Percentiles rank a stretch among this genome's conserved stretches.
Conservation (phyloP, 2,329 filamentous ascomycete species). For the Chaetothyriales sp. region DNA sequence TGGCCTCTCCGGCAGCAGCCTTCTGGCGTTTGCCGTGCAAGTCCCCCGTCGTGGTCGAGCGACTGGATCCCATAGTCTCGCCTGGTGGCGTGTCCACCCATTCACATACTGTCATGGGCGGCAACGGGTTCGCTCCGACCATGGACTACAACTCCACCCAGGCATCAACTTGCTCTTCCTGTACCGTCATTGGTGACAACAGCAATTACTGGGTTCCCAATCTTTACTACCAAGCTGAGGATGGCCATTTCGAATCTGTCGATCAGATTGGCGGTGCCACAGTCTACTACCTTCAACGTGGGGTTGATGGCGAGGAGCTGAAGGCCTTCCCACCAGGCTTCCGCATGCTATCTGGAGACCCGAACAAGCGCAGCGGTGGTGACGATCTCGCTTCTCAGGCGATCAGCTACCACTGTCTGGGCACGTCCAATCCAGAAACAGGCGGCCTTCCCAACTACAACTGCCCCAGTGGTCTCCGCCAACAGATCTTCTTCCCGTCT, state of each 20-base stretch:
- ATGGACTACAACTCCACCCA: slow-evolving; percentile 22
- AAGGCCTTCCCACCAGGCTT: slow-evolving; percentile 55
- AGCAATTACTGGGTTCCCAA: slow-evolving; percentile 66
- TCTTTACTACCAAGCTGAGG: slow-evolving; percentile 51
- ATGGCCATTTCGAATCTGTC: slow-evolving; percentile 50
- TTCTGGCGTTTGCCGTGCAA: slow-evolving; percentile 19
- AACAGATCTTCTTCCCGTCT: slow-evolving; percentile 25
- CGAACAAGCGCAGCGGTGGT: slow-evolving; percentile 43
- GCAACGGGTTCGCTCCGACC: slow-evolving; percentile 51
- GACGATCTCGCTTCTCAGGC: slow-evolving; percentile 39
- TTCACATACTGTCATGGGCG: slow-evolving; percentile 56
- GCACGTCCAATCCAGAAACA: slow-evolving; percentile 29
- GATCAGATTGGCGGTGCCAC: slow-evolving; percentile 40
- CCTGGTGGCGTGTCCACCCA: slow-evolving; percentile 46
- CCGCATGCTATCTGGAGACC: slow-evolving; percentile 55
- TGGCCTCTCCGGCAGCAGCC: slow-evolving; percentile 15
- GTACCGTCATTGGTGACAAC: slow-evolving; percentile 51
- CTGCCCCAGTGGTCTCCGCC: slow-evolving; percentile 41
- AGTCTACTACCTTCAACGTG: slow-evolving; percentile 42
- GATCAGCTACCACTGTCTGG: slow-evolving; percentile 39
- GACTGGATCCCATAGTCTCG: slow-evolving; percentile 49
- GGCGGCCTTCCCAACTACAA: slow-evolving; percentile 54
- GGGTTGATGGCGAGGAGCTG: slow-evolving; percentile 47
- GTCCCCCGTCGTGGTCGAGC: slow-evolving; percentile 20
- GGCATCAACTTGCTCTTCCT: slow-evolving; percentile 54